A percentile compares a stretch with the other conserved stretches of the same genome.
Evolutionary conservation across 2,329 filamentous ascomycete genomes (phyloP).

Genomic region (Microsporum canis): DNA sequence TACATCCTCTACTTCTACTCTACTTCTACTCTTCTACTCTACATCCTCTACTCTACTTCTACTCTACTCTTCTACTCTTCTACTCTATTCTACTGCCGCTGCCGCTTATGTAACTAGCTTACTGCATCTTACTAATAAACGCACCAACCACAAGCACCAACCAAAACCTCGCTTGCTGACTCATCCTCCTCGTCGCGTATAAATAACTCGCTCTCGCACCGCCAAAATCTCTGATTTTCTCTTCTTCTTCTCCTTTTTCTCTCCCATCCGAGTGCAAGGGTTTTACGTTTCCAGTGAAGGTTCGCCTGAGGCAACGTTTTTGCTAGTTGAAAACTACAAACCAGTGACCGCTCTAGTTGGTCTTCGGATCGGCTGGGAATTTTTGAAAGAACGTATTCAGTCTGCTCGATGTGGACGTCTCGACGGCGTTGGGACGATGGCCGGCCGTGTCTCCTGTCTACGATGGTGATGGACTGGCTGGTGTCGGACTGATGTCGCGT

Average conservation of each 20-base stretch:
- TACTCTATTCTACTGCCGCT: too few species aligned
- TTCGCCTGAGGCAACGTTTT: constrained; percentile 72
- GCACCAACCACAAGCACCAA: background rate
- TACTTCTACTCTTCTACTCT: background rate
- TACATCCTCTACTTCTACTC: too few species aligned
- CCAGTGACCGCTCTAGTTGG: constrained; percentile 58
- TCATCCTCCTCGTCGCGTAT: background rate
- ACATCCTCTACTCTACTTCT: background rate
- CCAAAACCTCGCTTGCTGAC: constrained; percentile 12
- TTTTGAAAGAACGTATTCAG: constrained; percentile 47
- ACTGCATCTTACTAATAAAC: background rate
- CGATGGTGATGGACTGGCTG: background rate
- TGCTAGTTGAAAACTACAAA: constrained; percentile 77
- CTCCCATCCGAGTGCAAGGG: constrained; percentile 56
- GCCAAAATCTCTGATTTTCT: constrained; percentile 1
- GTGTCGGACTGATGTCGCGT: background rate
- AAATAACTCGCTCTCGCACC: constrained; percentile 14
- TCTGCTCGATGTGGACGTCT: background rate
- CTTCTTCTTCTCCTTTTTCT: constrained; percentile 31
- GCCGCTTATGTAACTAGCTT: background rate
- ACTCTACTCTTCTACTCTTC: background rate
- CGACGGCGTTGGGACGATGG: background rate
- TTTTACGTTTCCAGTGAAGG: constrained; percentile 71
- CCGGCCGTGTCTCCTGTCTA: background rate
- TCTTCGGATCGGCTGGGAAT: constrained; percentile 62